These are phyloP conservation scores for Dissophora globulifera DNA, from an alignment of 192 early-diverging fungal genomes.

Conservation along the genomic window DNA sequence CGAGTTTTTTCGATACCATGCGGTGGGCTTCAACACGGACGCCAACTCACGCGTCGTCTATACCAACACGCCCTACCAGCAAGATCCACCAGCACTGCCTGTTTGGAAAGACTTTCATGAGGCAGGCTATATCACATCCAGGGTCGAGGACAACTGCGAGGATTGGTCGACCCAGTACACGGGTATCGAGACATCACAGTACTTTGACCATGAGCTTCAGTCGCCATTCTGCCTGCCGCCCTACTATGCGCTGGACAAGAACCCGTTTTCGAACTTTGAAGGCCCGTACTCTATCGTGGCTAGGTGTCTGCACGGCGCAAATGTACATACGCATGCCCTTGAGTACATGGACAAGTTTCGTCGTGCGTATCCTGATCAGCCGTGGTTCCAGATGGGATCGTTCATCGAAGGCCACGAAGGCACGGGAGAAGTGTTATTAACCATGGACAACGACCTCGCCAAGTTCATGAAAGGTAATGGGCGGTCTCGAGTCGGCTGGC, in stretches of 20 bases:
- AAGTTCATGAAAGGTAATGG: conserved; percentile 42
- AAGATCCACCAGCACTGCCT: conserved; percentile 36
- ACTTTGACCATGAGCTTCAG: conserved; percentile 64
- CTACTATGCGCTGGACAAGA: conserved; percentile 55
- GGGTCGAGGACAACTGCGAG: conserved; percentile 61
- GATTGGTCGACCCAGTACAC: conserved; percentile 63
- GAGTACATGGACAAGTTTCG: conserved; percentile 55
- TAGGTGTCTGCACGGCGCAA: conserved; percentile 51
- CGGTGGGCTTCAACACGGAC: conserved; percentile 63
- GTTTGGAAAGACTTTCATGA: conserved; percentile 69
- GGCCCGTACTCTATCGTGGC: conserved; percentile 53
- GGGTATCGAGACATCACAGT: conserved; percentile 35
- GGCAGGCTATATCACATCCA: conserved; percentile 63
- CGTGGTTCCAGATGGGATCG: conserved; percentile 53
- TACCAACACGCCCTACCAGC: conserved; percentile 27
- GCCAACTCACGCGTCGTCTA: conserved; percentile 63
- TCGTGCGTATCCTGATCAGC: conserved; percentile 35
- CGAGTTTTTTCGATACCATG: conserved; percentile 65
- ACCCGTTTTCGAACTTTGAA: conserved; percentile 64
- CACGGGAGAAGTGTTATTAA: conserved; percentile 51
- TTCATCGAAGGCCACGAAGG: conserved; percentile 59
- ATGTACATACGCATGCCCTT: conserved; percentile 55
- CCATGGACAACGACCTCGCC: conserved; percentile 41
- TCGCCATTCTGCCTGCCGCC: conserved; percentile 68
- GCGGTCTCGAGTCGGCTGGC: neutral